These are phyloP conservation scores for Saccharomycopsis amapae DNA, from an alignment of 805 yeast genomes.

Conservation along the genomic window DNA sequence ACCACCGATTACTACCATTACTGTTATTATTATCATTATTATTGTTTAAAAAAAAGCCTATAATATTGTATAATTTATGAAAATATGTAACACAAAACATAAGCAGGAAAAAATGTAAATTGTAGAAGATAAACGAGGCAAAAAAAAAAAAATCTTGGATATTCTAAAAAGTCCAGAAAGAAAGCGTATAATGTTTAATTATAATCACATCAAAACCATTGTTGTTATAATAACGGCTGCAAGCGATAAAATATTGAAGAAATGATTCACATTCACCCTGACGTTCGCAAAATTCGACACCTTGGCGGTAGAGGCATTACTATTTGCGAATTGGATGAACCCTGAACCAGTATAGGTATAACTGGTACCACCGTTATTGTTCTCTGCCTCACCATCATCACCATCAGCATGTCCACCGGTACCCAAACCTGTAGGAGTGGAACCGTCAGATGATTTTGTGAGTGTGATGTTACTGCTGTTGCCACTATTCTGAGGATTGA, in stretches of 20 bases:
- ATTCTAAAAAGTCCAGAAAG: neutral
- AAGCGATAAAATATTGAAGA: neutral
- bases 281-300: neutral
- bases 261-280: neutral
- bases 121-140: neutral
- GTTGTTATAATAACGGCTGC: neutral
- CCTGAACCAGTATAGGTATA: conserved; percentile 12
- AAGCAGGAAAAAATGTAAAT: too few relatives aligned
- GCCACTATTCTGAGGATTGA: conserved; percentile 38
- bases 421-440: conserved; percentile 2
- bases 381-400: conserved; percentile 5
- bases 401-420: conserved; percentile 6
- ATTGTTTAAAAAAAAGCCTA: neutral
- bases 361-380: conserved; percentile 1
- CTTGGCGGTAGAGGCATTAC: too few relatives aligned
- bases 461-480: neutral
- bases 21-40: neutral
- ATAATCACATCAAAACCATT: neutral
- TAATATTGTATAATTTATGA: neutral
- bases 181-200: neutral
- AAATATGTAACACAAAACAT: neutral
- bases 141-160: too few relatives aligned
- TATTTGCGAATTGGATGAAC: conserved; percentile 15
- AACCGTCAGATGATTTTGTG: neutral
- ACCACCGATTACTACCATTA: too few relatives aligned